Evolutionary conservation across 257 asterid genomes (phyloP).

Genomic region (Nicotiana attenuata): DNA sequence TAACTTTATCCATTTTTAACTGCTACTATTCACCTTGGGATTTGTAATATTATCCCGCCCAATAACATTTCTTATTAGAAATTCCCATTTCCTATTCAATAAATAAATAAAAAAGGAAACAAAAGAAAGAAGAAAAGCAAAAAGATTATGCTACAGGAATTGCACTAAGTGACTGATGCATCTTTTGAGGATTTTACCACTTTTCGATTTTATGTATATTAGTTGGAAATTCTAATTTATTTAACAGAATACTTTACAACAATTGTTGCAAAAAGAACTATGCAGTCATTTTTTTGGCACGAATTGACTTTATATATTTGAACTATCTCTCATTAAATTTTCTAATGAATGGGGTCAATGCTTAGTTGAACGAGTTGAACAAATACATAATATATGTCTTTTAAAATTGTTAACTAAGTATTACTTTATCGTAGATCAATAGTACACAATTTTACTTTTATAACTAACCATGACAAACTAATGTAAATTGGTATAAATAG

Average conservation of each 20-base stretch:
- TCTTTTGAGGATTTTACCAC: neutral
- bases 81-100: neutral
- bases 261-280: neutral
- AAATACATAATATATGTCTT: too few species aligned
- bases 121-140: neutral
- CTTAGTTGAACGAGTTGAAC: neutral
- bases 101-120: neutral
- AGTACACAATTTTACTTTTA: neutral
- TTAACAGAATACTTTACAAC: neutral
- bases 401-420: too few species aligned
- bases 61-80: neutral
- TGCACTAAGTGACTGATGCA: neutral
- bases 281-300: neutral
- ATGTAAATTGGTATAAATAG: too few species aligned
- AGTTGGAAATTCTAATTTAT: neutral
- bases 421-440: neutral
- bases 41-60: slow-evolving; percentile 17
- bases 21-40: slow-evolving; percentile 18
- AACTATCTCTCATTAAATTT: too few species aligned
- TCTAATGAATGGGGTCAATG: neutral
- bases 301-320: too few species aligned
- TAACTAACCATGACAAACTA: neutral
- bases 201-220: neutral
- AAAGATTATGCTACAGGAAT: neutral
- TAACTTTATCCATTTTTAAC: slow-evolving; percentile 16